These are phyloP conservation scores for Ceratocystis diversiconidia DNA, from an alignment of 2,329 filamentous ascomycete genomes.

Conservation along the genomic window DNA sequence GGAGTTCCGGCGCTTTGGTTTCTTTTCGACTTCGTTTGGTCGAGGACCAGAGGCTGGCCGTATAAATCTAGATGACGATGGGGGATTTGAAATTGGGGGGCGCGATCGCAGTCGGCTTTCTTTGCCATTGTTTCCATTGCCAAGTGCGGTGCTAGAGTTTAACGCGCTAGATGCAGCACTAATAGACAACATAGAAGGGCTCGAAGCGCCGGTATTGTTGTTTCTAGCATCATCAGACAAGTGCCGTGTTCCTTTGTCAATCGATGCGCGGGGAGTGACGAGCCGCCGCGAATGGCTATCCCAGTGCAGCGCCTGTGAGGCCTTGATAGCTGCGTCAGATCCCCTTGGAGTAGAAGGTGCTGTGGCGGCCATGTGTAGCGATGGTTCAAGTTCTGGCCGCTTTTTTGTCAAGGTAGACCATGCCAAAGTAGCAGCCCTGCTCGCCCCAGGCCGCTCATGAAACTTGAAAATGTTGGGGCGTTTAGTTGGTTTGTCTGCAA, in stretches of 20 bases:
- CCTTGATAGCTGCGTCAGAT: slow-evolving; percentile 18
- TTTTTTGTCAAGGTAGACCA: slow-evolving; percentile 33
- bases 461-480: slow-evolving; percentile 24
- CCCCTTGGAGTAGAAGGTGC: slow-evolving; percentile 22
- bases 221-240: slow-evolving; percentile 24
- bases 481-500: slow-evolving; percentile 31
- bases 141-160: slow-evolving; percentile 22
- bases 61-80: slow-evolving; percentile 17
- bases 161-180: slow-evolving; percentile 44
- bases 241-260: slow-evolving; percentile 19
- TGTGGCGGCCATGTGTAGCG: slow-evolving; percentile 19
- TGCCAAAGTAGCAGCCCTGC: slow-evolving; percentile 49
- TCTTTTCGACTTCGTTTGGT: slow-evolving; percentile 9
- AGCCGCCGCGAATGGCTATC: slow-evolving; percentile 42
- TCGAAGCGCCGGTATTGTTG: slow-evolving; percentile 29
- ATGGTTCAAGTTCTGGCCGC: slow-evolving; percentile 23
- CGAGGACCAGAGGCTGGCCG: neutral
- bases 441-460: slow-evolving; percentile 31
- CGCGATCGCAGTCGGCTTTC: slow-evolving; percentile 10
- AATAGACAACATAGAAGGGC: slow-evolving; percentile 36
- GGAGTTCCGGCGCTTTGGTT: neutral
- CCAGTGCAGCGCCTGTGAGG: slow-evolving; percentile 32
- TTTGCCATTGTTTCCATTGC: slow-evolving; percentile 7
- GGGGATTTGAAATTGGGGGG: slow-evolving; percentile 11
- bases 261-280: slow-evolving; percentile 24